phyloP scores from a whole-genome alignment of 2,329 filamentous ascomycete species.

The Acarospora socialis region DNA sequence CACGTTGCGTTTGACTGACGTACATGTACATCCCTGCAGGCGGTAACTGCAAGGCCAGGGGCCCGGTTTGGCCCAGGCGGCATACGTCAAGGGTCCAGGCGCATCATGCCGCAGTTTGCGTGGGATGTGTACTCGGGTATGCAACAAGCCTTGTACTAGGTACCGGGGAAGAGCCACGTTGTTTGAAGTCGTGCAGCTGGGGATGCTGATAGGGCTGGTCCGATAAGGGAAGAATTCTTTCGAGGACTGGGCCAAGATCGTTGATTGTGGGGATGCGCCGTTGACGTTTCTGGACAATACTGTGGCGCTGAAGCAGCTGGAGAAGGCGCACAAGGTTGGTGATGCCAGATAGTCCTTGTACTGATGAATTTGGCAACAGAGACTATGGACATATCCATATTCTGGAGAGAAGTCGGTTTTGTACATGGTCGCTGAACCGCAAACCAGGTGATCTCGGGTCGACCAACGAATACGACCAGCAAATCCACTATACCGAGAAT shows the following conservation, averaged over 20 bases:
- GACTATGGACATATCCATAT: too few species aligned
- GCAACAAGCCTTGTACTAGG: too few species aligned
- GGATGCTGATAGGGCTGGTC: background rate
- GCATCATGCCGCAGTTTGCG: constrained; percentile 28
- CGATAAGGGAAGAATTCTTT: constrained; percentile 28
- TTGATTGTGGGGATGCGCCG: constrained; percentile 42
- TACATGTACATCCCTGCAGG: constrained; percentile 22
- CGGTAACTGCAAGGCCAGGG: constrained; percentile 38
- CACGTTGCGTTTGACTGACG: too few species aligned
- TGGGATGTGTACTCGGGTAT: constrained; percentile 38
- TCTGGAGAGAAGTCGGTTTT: too few species aligned
- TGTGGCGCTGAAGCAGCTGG: constrained; percentile 38
- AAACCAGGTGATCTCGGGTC: constrained; percentile 31
- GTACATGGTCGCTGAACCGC: background rate
- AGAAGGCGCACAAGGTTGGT: constrained; percentile 36
- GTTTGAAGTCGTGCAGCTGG: too few species aligned
- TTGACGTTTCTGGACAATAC: constrained; percentile 40
- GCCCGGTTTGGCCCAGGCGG: constrained; percentile 39
- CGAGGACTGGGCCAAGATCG: constrained; percentile 35
- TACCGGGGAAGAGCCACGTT: background rate
- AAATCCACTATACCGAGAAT: constrained; percentile 33
- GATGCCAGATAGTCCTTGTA: too few species aligned
- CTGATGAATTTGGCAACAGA: too few species aligned
- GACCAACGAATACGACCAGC: constrained; percentile 27
- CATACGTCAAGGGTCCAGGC: constrained; percentile 35